Evolutionary conservation across 2,329 filamentous ascomycete species (phyloP), one percentile per base, ranked within the genome.

Genomic region (Parascedosporium putredinis): DNA sequence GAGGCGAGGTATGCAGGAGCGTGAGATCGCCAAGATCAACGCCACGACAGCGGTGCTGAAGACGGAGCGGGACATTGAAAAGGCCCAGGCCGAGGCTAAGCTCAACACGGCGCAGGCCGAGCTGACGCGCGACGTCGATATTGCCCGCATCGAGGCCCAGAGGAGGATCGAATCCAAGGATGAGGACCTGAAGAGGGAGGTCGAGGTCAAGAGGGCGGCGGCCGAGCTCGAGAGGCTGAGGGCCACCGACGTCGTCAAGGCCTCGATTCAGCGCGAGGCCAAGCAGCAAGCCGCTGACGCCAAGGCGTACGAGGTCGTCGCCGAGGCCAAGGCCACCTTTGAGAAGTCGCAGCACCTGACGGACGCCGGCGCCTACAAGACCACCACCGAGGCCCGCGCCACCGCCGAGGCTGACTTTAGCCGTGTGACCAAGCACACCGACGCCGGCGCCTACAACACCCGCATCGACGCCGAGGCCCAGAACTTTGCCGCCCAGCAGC

Each of bases 11-110:
- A 77, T 86, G 59, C 85, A 89, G 54, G 88, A 93, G 62, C 86
- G 89, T 50, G 84, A 90, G 60, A 86, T 94, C 38, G 86, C 87
- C 57, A 91, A 89, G 71, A 94, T 94, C 67, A 80, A 90, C 64
- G 87, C 88, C 55, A 82, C 88, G 58, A 94, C 88, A 1, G 86
- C 87, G 1, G 86, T 93, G 1, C 77, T 87, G 53, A 88, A 91
- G 70, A 93, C 88, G 0, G 82, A 91, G 62, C 82, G 87, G 46
- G 88, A 91, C 61, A 83, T 84, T 43, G 86, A 93, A 67, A 87
- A 88, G 54, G 85, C 86, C 2, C 68, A 77, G 44, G 88, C 88
- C 40, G 87, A 93, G 61, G 85, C 87, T 9, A 81, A 81, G 50
- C 77, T 94, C 49, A 78, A 81, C 33, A 87, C 83, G 16, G 76